These are phyloP conservation scores for Aspergillus spinulosporus DNA, from an alignment of 2,329 filamentous ascomycete genomes.

Conservation along the genomic window DNA sequence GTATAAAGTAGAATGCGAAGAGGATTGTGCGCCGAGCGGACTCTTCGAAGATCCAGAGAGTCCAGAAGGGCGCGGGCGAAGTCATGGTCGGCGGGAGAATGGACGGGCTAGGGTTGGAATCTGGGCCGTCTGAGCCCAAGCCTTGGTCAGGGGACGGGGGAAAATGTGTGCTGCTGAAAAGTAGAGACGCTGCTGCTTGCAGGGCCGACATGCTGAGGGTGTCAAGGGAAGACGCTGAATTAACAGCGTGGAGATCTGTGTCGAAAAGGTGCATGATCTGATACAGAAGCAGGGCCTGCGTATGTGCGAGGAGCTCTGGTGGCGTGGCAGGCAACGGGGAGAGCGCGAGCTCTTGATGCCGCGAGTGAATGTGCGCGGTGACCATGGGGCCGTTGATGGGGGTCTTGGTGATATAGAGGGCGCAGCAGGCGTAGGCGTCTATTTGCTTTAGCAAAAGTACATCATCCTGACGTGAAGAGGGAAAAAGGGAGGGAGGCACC, in stretches of 20 bases:
- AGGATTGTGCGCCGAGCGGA: constrained; percentile 56
- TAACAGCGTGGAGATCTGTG: constrained; percentile 48
- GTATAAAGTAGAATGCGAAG: constrained; percentile 48
- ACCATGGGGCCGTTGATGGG: constrained; percentile 51
- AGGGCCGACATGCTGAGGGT: constrained; percentile 28
- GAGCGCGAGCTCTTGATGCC: constrained; percentile 47
- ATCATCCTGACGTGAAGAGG: too few species aligned
- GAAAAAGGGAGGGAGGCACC: constrained; percentile 32
- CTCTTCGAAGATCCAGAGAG: constrained; percentile 55
- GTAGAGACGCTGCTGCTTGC: constrained; percentile 23
- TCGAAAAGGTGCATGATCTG: constrained; percentile 55
- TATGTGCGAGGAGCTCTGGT: constrained; percentile 43
- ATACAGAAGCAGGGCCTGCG: constrained; percentile 54
- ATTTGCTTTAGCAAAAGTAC: too few species aligned
- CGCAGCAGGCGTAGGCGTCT: constrained; percentile 56
- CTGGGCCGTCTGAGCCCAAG: not conserved
- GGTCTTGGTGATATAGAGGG: constrained; percentile 55
- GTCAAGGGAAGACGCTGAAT: constrained; percentile 44
- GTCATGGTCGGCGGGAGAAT: too few species aligned
- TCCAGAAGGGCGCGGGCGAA: constrained; percentile 48
- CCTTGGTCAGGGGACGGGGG: constrained; percentile 9
- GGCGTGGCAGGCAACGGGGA: constrained; percentile 27
- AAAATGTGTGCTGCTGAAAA: constrained; percentile 24
- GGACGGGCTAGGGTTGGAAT: too few species aligned
- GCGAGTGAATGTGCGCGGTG: constrained; percentile 50